Conservation (phyloP, 257 asterid species). For the Forsythia viridissima region DNA sequence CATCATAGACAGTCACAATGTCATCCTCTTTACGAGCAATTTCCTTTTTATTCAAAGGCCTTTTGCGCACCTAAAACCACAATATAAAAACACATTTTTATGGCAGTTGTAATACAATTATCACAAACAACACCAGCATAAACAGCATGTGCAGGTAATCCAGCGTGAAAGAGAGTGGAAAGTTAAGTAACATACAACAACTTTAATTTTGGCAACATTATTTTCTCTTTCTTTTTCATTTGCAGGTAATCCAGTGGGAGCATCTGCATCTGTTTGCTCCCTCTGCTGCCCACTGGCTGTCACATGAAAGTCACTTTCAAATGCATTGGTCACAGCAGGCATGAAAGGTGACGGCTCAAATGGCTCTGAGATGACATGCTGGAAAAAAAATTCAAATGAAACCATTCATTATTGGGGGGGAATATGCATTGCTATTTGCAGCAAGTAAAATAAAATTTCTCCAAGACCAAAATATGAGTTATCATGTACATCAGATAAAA, state of each 20-base stretch:
- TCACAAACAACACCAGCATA: neutral
- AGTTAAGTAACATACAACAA: constrained; percentile 68
- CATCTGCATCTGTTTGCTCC: constrained; percentile 60
- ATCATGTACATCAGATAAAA: constrained; percentile 83
- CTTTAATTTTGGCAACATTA: constrained; percentile 94
- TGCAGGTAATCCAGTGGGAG: constrained; percentile 44
- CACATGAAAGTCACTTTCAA: constrained; percentile 64
- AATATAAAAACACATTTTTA: constrained; percentile 16
- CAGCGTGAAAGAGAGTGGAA: neutral
- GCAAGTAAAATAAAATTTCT: constrained; percentile 22
- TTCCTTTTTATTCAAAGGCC: constrained; percentile 97
- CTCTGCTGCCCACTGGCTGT: constrained; percentile 49
- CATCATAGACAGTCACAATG: constrained; percentile 73
- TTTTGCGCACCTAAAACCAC: constrained; percentile 77
- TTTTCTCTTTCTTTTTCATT: constrained; percentile 84
- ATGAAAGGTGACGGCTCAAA: constrained; percentile 94
- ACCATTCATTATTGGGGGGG: constrained; percentile 22
- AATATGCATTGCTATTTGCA: constrained; percentile 7
- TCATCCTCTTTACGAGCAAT: constrained; percentile 88
- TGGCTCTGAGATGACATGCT: constrained; percentile 94
- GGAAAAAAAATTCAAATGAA: constrained; percentile 32
- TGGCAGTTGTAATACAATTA: constrained; percentile 17
- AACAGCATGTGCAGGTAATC: neutral
- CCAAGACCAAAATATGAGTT: constrained; percentile 6
- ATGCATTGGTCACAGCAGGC: constrained; percentile 77